Conservation (phyloP, 78 protist species). For the Emiliania huxleyi region DNA sequence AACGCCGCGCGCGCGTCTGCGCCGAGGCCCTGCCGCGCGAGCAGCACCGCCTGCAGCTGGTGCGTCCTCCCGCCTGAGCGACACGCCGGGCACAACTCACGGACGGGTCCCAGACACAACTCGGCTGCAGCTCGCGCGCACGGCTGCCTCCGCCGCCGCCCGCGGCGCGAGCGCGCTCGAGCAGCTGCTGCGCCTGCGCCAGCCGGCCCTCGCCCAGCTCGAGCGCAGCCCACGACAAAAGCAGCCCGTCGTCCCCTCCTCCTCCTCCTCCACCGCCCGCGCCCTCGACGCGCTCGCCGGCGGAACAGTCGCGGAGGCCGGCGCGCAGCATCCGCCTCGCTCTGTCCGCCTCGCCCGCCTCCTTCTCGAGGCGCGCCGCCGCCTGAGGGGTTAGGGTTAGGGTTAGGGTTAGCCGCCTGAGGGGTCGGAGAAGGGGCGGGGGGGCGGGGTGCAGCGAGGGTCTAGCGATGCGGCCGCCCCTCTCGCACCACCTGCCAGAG, state of each 20-base stretch:
- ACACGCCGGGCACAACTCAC: no score
- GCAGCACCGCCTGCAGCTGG: conserved; percentile 5
- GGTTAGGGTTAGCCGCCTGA: no score
- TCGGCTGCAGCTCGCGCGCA: no score
- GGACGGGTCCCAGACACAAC: no score
- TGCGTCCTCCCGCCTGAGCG: no score
- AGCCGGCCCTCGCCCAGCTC: neutral
- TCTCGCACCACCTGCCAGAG: conserved; percentile 33
- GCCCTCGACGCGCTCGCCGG: neutral
- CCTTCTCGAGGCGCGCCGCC: neutral
- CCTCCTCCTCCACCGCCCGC: neutral
- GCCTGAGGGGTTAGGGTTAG: no score
- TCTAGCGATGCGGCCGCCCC: no score
- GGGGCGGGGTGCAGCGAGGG: neutral
- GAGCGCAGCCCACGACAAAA: neutral
- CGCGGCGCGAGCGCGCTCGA: neutral
- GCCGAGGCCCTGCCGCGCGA: neutral
- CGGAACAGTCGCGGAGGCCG: neutral
- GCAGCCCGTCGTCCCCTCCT: neutral
- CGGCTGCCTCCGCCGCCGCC: neutral
- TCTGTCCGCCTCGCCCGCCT: neutral
- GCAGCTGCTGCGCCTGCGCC: neutral
- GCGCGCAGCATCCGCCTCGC: neutral
- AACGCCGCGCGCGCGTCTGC: neutral
- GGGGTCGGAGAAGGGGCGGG: no score